Percentiles rank a stretch among this genome's conserved stretches.
Evolutionary conservation across 2,329 filamentous ascomycete species (phyloP).

Genomic region (Ophiocordyceps polyrhachis-furcata): DNA sequence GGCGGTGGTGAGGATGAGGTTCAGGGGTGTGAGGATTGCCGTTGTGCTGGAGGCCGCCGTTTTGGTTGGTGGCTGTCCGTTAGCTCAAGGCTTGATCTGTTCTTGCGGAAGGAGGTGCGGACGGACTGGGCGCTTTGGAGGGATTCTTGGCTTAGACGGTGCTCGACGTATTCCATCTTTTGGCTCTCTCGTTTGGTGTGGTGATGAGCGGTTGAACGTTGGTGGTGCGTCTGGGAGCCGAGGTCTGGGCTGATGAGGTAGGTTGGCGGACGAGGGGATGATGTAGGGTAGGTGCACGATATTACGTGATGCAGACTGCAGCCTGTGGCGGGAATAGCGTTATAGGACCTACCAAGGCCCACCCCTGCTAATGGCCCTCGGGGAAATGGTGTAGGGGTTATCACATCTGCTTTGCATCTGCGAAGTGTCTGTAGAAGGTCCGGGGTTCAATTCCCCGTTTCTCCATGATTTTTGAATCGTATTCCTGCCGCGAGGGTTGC

Average conservation of each 20-base stretch:
- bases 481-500: too few relatives aligned
- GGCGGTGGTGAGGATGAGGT: constrained; percentile 37
- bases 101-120: not conserved
- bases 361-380: not conserved
- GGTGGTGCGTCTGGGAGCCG: not conserved
- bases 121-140: constrained; percentile 5
- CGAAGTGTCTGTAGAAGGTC: constrained; percentile 4
- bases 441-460: constrained; percentile 7
- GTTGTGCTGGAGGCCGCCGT: constrained; percentile 10
- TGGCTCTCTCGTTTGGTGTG: not conserved
- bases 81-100: too few relatives aligned
- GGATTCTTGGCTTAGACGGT: constrained; percentile 34
- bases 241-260: not conserved
- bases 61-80: too few relatives aligned
- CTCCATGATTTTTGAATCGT: constrained; percentile 2
- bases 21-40: constrained; percentile 40
- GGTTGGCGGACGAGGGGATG: not conserved
- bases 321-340: too few relatives aligned
- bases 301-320: too few relatives aligned
- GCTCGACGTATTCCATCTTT: constrained; percentile 40
- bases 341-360: not conserved
- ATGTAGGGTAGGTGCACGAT: not conserved
- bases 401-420: constrained; percentile 6
- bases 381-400: constrained; percentile 7
- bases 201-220: not conserved